phyloP scores from a whole-genome alignment of 805 yeast genomes.

The Saccharomycopsis sp. region DNA sequence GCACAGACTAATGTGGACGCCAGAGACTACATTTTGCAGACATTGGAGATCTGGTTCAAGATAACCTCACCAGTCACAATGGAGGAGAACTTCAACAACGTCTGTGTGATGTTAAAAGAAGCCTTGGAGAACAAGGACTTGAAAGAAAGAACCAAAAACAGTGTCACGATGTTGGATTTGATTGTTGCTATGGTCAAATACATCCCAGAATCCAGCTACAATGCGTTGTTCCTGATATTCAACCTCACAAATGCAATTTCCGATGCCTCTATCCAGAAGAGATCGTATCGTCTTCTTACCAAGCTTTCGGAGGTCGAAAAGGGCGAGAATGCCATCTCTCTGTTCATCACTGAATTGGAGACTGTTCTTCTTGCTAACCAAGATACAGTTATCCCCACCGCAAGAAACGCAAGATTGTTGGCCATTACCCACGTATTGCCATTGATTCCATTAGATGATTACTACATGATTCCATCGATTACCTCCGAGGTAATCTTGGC shows the following conservation, averaged over 20 bases:
- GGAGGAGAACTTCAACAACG: slow-evolving; percentile 73
- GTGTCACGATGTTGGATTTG: slow-evolving; percentile 87
- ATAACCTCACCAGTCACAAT: slow-evolving; percentile 64
- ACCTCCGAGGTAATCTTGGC: slow-evolving; percentile 84
- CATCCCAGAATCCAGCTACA: slow-evolving; percentile 63
- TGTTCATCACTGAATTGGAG: slow-evolving; percentile 53
- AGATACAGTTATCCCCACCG: slow-evolving; percentile 56
- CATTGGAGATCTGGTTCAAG: slow-evolving; percentile 74
- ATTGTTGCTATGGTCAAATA: slow-evolving; percentile 82
- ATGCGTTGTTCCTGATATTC: slow-evolving; percentile 74
- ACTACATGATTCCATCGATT: slow-evolving; percentile 73
- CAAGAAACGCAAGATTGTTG: slow-evolving; percentile 72
- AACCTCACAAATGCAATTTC: slow-evolving; percentile 52
- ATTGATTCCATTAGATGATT: slow-evolving; percentile 54
- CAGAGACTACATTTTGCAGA: slow-evolving; percentile 77
- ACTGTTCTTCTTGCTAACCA: slow-evolving; percentile 51
- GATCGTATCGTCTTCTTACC: slow-evolving; percentile 75
- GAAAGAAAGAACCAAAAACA: slow-evolving; percentile 32
- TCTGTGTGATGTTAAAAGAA: slow-evolving; percentile 68
- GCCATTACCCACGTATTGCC: slow-evolving; percentile 59
- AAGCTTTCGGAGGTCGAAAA: slow-evolving; percentile 61
- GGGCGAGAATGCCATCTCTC: slow-evolving; percentile 50
- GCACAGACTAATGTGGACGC: slow-evolving; percentile 82
- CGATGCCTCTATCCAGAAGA: slow-evolving; percentile 74
- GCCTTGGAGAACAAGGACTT: slow-evolving; percentile 51